Base-by-base conservation (phyloP, 768 basidiomycete genomes). In the Naganishia vishniacii region DNA sequence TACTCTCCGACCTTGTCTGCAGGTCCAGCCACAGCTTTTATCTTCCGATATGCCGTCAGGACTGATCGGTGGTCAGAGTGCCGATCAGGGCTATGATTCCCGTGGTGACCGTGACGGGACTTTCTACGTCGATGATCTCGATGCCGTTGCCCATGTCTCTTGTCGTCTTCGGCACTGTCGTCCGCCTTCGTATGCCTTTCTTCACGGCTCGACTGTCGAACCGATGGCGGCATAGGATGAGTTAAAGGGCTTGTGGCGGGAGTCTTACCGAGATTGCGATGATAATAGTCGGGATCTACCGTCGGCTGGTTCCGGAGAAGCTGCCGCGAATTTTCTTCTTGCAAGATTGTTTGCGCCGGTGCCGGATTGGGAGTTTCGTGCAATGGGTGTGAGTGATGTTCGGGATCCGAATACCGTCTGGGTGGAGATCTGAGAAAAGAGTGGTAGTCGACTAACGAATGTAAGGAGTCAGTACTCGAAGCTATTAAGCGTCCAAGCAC, bases 371-470 rank as follows among this genome's bases (percentile, higher is more conserved):
- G 37, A 8, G 40, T 40, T 29, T 56, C 53, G 23, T 40, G 53
- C 15, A 56, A 41, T 25, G 53, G 34, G 26, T 56, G 37, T 1
- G 16, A n/a, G 32, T 56, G 53, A 1, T 56, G 53, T 15, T 26
- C 42, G 13, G 9, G 2, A 18, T 4, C 13, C 20, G 53, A 51
- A 12, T n/a, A 18, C 28, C 1, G 49, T 4, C n/a, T n/a, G 12
- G 34, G 37, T 34, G 32, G 53, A 6, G 34, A 34, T 25, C n/a
- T 40, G 15, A 56, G n/a, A 20, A 56, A 56, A 18, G 53, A 56
- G 23, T 56, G 53, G 25, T 56, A 56, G 23, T 56, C 53, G 53
- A 56, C 53, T 56, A n/a, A n/a, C n/a, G n/a, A n/a, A n/a, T n/a
- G n/a, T n/a, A n/a, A n/a, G n/a, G n/a, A n/a, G n/a, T n/a, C n/a